A percentile compares a stretch with the other conserved stretches of the same genome.
These are phyloP conservation scores for Gardenia jasminoides DNA, from an alignment of 257 asterid genomes.

Conservation along the genomic window DNA sequence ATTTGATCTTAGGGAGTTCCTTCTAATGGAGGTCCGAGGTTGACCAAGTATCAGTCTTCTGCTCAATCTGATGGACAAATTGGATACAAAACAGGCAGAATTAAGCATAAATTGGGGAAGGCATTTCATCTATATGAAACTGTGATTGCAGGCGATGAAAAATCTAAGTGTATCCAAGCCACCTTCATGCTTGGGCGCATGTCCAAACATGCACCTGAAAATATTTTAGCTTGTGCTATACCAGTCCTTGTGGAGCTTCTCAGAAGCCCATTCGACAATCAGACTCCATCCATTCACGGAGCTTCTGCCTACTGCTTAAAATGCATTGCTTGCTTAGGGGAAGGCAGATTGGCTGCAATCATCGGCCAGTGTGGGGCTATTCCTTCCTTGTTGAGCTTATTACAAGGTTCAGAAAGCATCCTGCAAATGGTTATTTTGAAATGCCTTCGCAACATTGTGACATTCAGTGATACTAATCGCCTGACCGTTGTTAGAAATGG, in stretches of 20 bases:
- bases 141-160: conserved; percentile 35
- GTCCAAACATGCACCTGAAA: conserved; percentile 48
- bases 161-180: conserved; percentile 36
- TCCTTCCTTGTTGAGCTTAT: conserved; percentile 40
- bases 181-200: conserved; percentile 42
- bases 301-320: conserved; percentile 56
- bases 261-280: conserved; percentile 21
- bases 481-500: conserved; percentile 33
- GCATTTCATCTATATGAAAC: conserved; percentile 34
- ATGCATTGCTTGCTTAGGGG: conserved; percentile 48
- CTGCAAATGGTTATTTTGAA: conserved; percentile 40
- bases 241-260: conserved; percentile 53
- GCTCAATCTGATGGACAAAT: conserved; percentile 22
- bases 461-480: conserved; percentile 39
- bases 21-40: neutral
- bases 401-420: conserved; percentile 36
- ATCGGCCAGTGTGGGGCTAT: conserved; percentile 51
- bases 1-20: too few relatives aligned
- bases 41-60: neutral
- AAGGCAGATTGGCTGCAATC: conserved; percentile 47
- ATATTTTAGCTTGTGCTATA: conserved; percentile 36
- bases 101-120: conserved; percentile 42
- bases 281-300: conserved; percentile 40
- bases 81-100: conserved; percentile 28
- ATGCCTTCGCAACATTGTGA: conserved; percentile 50